These are phyloP conservation scores for Phaeoacremonium minimum DNA, from an alignment of 2,329 filamentous ascomycete species.

Conservation along the genomic window DNA sequence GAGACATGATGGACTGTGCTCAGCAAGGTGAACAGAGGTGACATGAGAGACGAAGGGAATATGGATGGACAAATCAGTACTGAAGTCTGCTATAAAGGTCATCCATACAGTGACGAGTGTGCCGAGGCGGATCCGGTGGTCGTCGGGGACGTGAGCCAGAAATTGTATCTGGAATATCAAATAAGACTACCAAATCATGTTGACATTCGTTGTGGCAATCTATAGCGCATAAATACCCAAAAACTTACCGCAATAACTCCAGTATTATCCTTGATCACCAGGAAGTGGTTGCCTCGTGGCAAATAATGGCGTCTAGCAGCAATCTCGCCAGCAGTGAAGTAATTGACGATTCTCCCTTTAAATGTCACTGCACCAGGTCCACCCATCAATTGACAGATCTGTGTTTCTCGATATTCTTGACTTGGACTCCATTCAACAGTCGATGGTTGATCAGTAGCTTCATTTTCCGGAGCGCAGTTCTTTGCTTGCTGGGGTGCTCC, in stretches of 20 bases:
- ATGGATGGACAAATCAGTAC: slow-evolving; percentile 21
- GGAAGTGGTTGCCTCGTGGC: slow-evolving; percentile 41
- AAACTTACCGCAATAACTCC: slow-evolving; percentile 45
- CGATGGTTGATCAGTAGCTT: slow-evolving; percentile 29
- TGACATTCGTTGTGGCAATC: too few relatives aligned
- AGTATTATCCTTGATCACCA: slow-evolving; percentile 52
- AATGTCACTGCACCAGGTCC: slow-evolving; percentile 47
- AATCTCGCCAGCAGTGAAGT: slow-evolving; percentile 36
- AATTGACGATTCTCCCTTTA: slow-evolving; percentile 52
- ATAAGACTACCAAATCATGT: too few relatives aligned
- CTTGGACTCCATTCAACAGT: slow-evolving; percentile 32
- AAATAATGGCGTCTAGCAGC: slow-evolving; percentile 37
- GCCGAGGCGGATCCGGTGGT: slow-evolving; percentile 38
- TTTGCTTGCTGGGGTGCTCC: slow-evolving; percentile 34
- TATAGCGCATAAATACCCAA: too few relatives aligned
- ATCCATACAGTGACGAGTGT: slow-evolving; percentile 54
- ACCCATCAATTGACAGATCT: slow-evolving; percentile 40
- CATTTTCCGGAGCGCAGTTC: slow-evolving; percentile 44
- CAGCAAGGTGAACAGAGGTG: slow-evolving; percentile 54
- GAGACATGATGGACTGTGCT: slow-evolving; percentile 47
- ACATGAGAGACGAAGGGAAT: slow-evolving; percentile 40
- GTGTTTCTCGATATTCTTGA: slow-evolving; percentile 39
- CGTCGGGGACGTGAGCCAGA: too few relatives aligned
- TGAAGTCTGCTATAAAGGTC: slow-evolving; percentile 45
- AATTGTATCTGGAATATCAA: too few relatives aligned